phyloP scores from a whole-genome alignment of 1,284 basidiomycete genomes.

The Peniophora sp. region DNA sequence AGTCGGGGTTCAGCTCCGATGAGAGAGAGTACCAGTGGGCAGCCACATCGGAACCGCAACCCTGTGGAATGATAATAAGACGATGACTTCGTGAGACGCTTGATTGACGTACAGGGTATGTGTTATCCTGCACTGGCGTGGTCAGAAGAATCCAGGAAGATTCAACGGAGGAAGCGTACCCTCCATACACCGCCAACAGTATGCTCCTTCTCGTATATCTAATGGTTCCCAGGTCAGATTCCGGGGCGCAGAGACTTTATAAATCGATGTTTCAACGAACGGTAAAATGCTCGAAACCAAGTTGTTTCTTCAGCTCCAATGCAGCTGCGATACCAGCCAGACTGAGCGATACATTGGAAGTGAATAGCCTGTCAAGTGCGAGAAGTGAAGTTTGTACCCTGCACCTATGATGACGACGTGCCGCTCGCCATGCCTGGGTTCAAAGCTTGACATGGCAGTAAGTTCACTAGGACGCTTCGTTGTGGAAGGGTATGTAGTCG shows the following conservation, averaged over 20 bases:
- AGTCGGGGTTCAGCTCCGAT: conserved; percentile 43
- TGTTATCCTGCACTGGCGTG: conserved; percentile 27
- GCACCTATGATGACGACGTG: conserved; percentile 41
- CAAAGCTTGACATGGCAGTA: no score
- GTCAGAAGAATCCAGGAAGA: not conserved
- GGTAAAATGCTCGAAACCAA: conserved; percentile 37
- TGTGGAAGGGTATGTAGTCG: no score
- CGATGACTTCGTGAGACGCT: not conserved
- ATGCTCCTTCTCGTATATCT: conserved; percentile 43
- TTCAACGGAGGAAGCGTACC: conserved; percentile 21
- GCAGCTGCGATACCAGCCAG: conserved; percentile 40
- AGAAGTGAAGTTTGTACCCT: conserved; percentile 25
- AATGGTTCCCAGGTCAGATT: not conserved
- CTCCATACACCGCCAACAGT: conserved; percentile 46
- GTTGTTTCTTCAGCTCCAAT: conserved; percentile 35
- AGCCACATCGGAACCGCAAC: conserved; percentile 45
- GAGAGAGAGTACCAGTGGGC: conserved; percentile 53
- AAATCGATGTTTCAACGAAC: conserved; percentile 19
- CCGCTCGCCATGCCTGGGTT: no score
- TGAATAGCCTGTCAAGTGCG: not conserved
- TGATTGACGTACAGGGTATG: conserved; percentile 19
- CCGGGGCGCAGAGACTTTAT: not conserved
- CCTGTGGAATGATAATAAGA: conserved; percentile 22
- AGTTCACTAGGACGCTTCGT: no score
- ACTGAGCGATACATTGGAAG: conserved; percentile 6